Evolutionary conservation across 768 basidiomycete genomes (phyloP), one percentile per base, ranked within the genome.

Genomic region (Leccinum broughii): DNA sequence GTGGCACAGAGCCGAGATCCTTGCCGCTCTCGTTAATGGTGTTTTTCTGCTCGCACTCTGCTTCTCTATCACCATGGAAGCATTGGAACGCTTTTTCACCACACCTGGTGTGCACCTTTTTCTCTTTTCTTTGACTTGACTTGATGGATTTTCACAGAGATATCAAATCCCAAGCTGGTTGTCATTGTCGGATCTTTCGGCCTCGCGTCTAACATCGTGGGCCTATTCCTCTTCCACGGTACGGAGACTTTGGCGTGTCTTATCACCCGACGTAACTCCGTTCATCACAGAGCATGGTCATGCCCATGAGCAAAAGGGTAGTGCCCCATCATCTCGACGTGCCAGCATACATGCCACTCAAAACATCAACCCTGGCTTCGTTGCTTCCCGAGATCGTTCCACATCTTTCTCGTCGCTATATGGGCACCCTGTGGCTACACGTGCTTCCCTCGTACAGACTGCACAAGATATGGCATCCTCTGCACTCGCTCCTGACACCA

Each of bases 1-100:
- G n/a, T 98, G 95, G 96, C 95, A 98, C 75, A 83, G 97, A 62
- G 97, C 97, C 17, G 95, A 97, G 71, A 95, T 97, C 62, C 83
- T 98, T 7, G 95, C 95, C 22, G 97, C 97, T 0, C 81, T 98
- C 50, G 77, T 98, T 65, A 99, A 99, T 68, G 97, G 97, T 55
- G 94, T 98, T 57, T 98, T 98, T 79, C 84, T 99, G 6, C 83
- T 98, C 48, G 97, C 97, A 0, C 84, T 98, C 1, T 99, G 97
- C 77, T 95, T 98, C 76, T 94, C 95, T 6, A 98, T 99, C 64
- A 88, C 84, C 51, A 77, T 98, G 66, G 96, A 99, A 72, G 95
- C 97, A 6, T 75, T 98, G 51, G 86, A 92, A 63, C 85, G 97
- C 44, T 93, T 98, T 79, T 91, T 98, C 78, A 83, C 79, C 61